Evolutionary conservation across 1,139 yeast genomes (phyloP).

Genomic region (Magnusiomyces suaveolens): DNA sequence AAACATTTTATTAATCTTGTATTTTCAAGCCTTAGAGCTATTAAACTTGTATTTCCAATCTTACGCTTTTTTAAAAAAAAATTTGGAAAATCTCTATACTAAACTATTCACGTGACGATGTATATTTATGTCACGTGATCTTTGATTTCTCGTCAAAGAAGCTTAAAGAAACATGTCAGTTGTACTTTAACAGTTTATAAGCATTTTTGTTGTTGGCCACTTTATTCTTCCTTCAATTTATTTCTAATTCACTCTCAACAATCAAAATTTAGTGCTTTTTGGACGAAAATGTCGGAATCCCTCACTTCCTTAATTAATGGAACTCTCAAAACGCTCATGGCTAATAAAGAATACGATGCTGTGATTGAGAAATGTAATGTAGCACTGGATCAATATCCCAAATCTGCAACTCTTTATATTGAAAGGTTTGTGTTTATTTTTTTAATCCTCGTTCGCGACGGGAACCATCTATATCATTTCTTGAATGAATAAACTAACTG

Average conservation of each 20-base stretch:
- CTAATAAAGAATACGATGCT: not conserved
- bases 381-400: not conserved
- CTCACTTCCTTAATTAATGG: not conserved
- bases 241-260: too few species aligned
- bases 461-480: not conserved
- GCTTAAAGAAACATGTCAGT: not conserved
- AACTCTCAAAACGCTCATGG: not conserved
- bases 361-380: not conserved
- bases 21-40: not conserved
- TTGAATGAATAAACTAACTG: too few species aligned
- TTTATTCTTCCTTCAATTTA: not conserved
- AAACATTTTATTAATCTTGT: constrained; percentile 39
- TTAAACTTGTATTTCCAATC: too few species aligned
- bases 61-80: too few species aligned
- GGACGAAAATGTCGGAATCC: constrained; percentile 1
- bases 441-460: not conserved
- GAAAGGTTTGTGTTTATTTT: not conserved
- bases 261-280: too few species aligned
- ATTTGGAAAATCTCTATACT: too few species aligned
- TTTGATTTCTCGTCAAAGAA: not conserved
- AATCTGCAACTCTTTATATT: constrained; percentile 1
- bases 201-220: too few species aligned
- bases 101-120: too few species aligned
- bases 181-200: too few species aligned
- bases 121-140: too few species aligned